phyloP scores from a whole-genome alignment of 1,139 yeast genomes.

The Saccharomyces hybrid region DNA sequence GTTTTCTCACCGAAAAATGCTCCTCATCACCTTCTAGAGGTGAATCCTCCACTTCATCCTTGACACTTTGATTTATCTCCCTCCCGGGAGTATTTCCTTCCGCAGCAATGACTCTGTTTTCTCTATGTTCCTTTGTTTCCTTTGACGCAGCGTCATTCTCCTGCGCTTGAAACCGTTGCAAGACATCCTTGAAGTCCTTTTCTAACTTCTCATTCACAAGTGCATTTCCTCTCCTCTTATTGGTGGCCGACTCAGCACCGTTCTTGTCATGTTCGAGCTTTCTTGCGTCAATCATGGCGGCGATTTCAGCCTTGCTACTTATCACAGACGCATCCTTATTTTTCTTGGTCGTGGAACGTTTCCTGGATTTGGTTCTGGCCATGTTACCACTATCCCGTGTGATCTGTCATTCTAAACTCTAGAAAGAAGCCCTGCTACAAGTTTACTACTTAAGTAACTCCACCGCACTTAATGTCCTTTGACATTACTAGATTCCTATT shows the following conservation, averaged over 20 bases:
- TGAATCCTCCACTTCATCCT: not conserved
- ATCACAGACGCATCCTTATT: not conserved
- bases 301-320: not conserved
- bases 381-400: not conserved
- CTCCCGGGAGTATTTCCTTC: not conserved
- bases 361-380: not conserved
- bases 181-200: conserved; percentile 6
- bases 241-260: not conserved
- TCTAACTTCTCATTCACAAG: conserved; percentile 1
- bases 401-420: not conserved
- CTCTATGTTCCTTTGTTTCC: conserved; percentile 1
- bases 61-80: too few species aligned
- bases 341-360: not conserved
- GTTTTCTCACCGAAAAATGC: conserved; percentile 36
- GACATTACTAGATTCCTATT: not conserved
- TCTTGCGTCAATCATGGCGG: not conserved
- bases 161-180: conserved; percentile 6
- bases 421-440: too few species aligned
- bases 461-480: not conserved
- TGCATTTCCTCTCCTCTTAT: not conserved
- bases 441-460: too few species aligned
- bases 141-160: not conserved
- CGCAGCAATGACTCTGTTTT: not conserved
- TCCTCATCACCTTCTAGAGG: not conserved
- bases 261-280: not conserved